Percentiles rank a stretch among this genome's conserved stretches.
Conservation (phyloP, 2,329 filamentous ascomycete species). For the Penicillium corylophilum region DNA sequence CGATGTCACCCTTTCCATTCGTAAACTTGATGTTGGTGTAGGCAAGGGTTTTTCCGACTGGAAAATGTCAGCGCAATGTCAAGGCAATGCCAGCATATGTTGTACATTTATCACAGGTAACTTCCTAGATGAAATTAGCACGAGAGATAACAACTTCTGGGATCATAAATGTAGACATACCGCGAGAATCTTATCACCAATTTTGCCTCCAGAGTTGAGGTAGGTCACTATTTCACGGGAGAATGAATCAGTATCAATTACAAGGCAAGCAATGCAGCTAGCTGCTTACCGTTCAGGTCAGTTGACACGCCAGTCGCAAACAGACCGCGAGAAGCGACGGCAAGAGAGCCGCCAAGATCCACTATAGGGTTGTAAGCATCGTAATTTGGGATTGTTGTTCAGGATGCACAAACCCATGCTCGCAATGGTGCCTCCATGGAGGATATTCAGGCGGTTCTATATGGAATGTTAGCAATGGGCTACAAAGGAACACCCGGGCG, state of each 20-base stretch:
- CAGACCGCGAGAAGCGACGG: conserved; percentile 63
- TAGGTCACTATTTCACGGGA: conserved; percentile 57
- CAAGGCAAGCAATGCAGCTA: not conserved
- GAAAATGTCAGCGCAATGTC: conserved; percentile 4
- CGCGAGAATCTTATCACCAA: conserved; percentile 59
- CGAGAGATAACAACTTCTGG: not conserved
- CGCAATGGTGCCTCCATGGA: conserved; percentile 67
- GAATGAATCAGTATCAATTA: not conserved
- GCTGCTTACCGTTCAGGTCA: conserved; percentile 56
- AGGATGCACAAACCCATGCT: conserved; percentile 49
- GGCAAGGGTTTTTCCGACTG: conserved; percentile 65
- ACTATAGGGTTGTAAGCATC: conserved; percentile 41
- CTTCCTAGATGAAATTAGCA: conserved; percentile 45
- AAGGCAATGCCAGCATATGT: not conserved
- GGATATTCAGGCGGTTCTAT: conserved; percentile 64
- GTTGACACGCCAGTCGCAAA: conserved; percentile 67
- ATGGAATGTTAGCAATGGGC: not conserved
- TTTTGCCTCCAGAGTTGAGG: conserved; percentile 61
- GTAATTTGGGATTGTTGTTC: not conserved
- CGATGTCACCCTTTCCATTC: conserved; percentile 58
- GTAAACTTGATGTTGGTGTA: conserved; percentile 63
- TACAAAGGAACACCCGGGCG: not conserved
- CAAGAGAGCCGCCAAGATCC: conserved; percentile 65
- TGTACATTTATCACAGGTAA: conserved; percentile 64
- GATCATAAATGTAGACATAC: conserved; percentile 31